Percentiles rank a stretch among this genome's conserved stretches.
Conservation (phyloP, 352 stramenopile species). For the Peronospora destructor region DNA sequence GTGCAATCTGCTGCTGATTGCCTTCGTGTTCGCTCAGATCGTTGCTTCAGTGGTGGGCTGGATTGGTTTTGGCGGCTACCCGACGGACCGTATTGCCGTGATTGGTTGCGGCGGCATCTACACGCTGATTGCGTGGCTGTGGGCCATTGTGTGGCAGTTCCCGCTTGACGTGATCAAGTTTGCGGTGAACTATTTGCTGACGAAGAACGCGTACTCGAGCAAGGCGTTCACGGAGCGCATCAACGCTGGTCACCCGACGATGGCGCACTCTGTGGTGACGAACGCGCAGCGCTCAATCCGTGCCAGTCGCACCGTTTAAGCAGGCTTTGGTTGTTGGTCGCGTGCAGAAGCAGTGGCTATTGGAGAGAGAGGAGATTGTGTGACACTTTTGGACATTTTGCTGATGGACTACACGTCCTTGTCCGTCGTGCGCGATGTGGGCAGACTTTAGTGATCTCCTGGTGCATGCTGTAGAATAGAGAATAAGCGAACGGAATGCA, state of each 20-base stretch:
- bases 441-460: too few species aligned
- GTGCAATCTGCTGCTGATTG: constrained; percentile 54
- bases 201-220: constrained; percentile 48
- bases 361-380: constrained; percentile 12
- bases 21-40: constrained; percentile 63
- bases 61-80: constrained; percentile 64
- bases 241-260: constrained; percentile 63
- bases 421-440: too few species aligned
- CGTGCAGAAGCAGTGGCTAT: constrained; percentile 4
- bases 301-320: constrained; percentile 58
- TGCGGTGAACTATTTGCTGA: constrained; percentile 55
- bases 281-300: constrained; percentile 59
- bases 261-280: constrained; percentile 52
- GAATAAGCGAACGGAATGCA: too few species aligned
- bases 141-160: constrained; percentile 64
- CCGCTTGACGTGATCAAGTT: constrained; percentile 76
- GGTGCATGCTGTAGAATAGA: too few species aligned
- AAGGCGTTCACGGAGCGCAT: constrained; percentile 71
- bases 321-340: constrained; percentile 2
- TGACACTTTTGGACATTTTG: constrained; percentile 4
- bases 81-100: constrained; percentile 51
- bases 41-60: constrained; percentile 58
- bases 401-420: too few species aligned
- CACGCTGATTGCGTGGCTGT: constrained; percentile 60
- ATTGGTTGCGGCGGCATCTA: constrained; percentile 60